phyloP scores from a whole-genome alignment of 495 filamentous ascomycete genomes.

The Geopyxis carbonaria region DNA sequence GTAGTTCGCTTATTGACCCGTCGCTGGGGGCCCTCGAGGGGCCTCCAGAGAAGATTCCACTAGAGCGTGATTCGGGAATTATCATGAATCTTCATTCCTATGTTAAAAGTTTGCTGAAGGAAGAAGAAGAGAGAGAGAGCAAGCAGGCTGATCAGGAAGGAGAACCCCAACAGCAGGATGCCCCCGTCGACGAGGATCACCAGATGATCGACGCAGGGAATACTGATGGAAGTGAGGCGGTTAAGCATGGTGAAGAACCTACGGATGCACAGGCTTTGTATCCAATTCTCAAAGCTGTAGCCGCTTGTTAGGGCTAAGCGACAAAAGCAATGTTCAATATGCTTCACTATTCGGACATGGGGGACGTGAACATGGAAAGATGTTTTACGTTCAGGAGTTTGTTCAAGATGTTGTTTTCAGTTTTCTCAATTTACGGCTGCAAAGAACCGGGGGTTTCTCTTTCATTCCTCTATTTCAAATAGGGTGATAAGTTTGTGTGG shows the following conservation, averaged over 20 bases:
- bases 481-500: too few relatives aligned
- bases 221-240: not conserved
- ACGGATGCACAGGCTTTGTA: slow-evolving; percentile 32
- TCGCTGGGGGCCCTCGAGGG: slow-evolving; percentile 17
- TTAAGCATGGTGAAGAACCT: slow-evolving; percentile 24
- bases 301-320: slow-evolving; percentile 17
- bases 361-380: too few relatives aligned
- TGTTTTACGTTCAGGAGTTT: too few relatives aligned
- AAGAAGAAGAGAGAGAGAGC: slow-evolving; percentile 17
- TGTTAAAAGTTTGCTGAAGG: slow-evolving; percentile 12
- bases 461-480: too few relatives aligned
- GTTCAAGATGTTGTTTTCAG: too few relatives aligned
- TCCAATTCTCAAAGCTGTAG: slow-evolving; percentile 28
- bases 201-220: not conserved
- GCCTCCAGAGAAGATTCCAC: slow-evolving; percentile 4
- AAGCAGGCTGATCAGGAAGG: slow-evolving; percentile 4
- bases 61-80: slow-evolving; percentile 3
- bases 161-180: slow-evolving; percentile 11
- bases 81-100: slow-evolving; percentile 17
- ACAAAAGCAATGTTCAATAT: too few relatives aligned
- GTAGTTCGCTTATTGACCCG: slow-evolving; percentile 20
- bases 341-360: too few relatives aligned
- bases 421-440: too few relatives aligned
- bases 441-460: too few relatives aligned
- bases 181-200: slow-evolving; percentile 3